phyloP scores from a whole-genome alignment of 768 basidiomycete genomes.

The Rhizopogon salebrosus region DNA sequence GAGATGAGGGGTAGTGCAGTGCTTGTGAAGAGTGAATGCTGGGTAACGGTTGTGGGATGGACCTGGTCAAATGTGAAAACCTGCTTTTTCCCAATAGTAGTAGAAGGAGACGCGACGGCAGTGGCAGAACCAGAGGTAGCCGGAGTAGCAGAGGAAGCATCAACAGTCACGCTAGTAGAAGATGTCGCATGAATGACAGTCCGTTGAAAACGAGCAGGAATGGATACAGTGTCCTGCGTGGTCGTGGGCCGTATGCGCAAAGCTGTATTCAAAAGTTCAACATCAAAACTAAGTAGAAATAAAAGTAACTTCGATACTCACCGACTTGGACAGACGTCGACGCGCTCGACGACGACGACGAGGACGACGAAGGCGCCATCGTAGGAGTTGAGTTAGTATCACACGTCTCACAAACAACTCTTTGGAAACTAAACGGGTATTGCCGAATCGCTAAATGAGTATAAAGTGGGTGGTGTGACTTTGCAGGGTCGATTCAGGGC shows the following conservation, averaged over 20 bases:
- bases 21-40: slow-evolving; percentile 78
- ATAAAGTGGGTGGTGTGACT: too few relatives aligned
- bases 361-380: slow-evolving; percentile 75
- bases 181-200: slow-evolving; percentile 78
- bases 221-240: slow-evolving; percentile 74
- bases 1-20: slow-evolving; percentile 83
- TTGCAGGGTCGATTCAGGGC: too few relatives aligned
- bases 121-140: slow-evolving; percentile 46
- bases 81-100: slow-evolving; percentile 68
- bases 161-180: slow-evolving; percentile 75
- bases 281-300: slow-evolving; percentile 1
- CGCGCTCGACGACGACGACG: slow-evolving; percentile 50
- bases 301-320: slow-evolving; percentile 36
- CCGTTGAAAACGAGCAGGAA: slow-evolving; percentile 92
- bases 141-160: slow-evolving; percentile 53
- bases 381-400: slow-evolving; percentile 19
- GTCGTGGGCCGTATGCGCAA: slow-evolving; percentile 89
- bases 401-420: not conserved
- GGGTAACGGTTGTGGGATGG: slow-evolving; percentile 77
- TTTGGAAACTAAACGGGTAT: not conserved
- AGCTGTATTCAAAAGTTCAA: slow-evolving; percentile 41
- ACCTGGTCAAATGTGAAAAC: slow-evolving; percentile 93
- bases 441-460: not conserved
- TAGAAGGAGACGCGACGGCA: slow-evolving; percentile 39
- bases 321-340: slow-evolving; percentile 94